phyloP scores from a whole-genome alignment of 208 protist genomes.

The Leptomonas seymouri region DNA sequence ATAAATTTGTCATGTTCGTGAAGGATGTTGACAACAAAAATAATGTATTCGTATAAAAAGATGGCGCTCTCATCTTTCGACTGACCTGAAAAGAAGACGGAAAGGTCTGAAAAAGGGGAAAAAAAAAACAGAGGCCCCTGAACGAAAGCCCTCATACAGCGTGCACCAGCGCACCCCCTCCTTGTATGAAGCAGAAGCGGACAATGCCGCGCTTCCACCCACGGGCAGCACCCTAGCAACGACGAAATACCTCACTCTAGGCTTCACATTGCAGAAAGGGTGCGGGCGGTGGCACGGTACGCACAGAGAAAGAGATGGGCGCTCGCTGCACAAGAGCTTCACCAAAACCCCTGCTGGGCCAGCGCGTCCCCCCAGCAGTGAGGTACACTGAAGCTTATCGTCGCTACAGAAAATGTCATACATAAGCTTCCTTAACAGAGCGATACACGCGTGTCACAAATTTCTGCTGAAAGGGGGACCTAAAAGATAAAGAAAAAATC shows the following conservation, averaged over 20 bases:
- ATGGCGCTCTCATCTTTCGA: background rate
- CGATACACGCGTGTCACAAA: background rate
- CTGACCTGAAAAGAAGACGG: background rate
- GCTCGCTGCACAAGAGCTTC: no score
- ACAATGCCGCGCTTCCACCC: background rate
- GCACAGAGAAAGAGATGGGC: no score
- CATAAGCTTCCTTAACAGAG: background rate
- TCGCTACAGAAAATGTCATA: background rate
- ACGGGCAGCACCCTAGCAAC: background rate
- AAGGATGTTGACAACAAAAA: background rate
- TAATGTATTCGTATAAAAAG: background rate
- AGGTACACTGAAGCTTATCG: background rate
- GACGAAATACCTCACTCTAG: background rate
- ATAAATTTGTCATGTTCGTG: background rate
- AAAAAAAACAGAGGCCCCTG: background rate
- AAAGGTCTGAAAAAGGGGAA: background rate
- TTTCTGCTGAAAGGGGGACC: no score
- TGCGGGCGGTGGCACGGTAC: background rate
- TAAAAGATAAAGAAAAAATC: constrained; percentile 9
- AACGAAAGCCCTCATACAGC: background rate
- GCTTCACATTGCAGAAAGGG: background rate
- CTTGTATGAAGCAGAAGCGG: background rate
- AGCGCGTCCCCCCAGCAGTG: no score
- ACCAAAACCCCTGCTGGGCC: no score
- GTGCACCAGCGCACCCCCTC: no score